Evolutionary conservation across 2,329 filamentous ascomycete genomes (phyloP), one percentile per base, ranked within the genome.

Genomic region (Penicillium rolfsii): DNA sequence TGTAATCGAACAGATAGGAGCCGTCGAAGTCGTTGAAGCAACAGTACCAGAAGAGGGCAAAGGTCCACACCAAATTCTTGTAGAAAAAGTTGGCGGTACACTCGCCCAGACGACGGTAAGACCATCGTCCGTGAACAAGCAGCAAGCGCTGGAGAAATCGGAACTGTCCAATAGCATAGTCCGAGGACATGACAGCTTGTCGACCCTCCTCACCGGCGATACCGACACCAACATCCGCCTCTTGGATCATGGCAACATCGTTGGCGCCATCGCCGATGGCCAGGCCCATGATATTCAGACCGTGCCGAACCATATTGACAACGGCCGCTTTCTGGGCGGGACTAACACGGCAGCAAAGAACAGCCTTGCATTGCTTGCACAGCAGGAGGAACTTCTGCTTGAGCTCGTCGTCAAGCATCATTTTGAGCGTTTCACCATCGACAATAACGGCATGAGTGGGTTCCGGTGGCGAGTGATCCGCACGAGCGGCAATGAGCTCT

Each of bases 51-150:
- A 98, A 97, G 60, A 99, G 90, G 46, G 90, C 86, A 73, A 97
- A 94, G 0, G 92, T 95, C 95, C 95, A 99, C 55, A 98, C 90
- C 78, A 99, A 90, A 81, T 98, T 99, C 89, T 99, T 99, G 87
- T 98, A 99, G 83, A 99, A 99, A 84, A 99, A 99, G 77, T 99
- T 99, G 76, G 93, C 92, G 71, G 96, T 97, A 50, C 89, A 91
- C 81, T 99, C 95, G 33, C 90, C 92, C 75, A 99, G 81, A 70
- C 95, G 88, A 56, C 94, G 87, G 80, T 99, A 99, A n/a, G 93
- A 97, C 91, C 93, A 97, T 60, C 93, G 87, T 60, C 93, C 93
- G 74, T 97, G 93, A 4, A 97, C 93, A 22, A 97, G 85, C 33
- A 97, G 85, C 62, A 97, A 82, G 57, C 93, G 84, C 70, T 93